Conservation (phyloP, 164 flowering plant species). For the Liquidambar formosana region DNA sequence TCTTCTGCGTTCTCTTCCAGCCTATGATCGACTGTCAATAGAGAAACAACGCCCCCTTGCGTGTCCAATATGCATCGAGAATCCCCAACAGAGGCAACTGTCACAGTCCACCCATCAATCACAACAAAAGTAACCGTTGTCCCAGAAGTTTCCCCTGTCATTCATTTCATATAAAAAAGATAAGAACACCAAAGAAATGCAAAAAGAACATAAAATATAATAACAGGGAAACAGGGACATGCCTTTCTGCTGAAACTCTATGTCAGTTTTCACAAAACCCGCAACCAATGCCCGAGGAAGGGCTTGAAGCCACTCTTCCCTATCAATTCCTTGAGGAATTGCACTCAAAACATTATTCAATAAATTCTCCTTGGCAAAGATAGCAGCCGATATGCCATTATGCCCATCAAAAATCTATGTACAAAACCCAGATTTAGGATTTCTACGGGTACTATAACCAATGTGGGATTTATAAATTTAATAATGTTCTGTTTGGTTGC, state of each 20-base stretch:
- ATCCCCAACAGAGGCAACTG: constrained; percentile 92
- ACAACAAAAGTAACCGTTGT: constrained; percentile 89
- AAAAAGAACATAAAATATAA: neutral
- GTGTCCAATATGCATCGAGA: constrained; percentile 87
- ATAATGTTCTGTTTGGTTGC: neutral
- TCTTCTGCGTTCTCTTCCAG: constrained; percentile 88
- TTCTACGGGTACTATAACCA: neutral
- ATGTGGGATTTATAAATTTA: neutral
- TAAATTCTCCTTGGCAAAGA: constrained; percentile 79
- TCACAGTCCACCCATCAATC: constrained; percentile 85
- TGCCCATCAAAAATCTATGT: constrained; percentile 96
- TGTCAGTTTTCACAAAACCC: constrained; percentile 96
- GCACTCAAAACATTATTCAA: constrained; percentile 87
- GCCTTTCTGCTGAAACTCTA: constrained; percentile 94
- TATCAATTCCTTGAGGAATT: constrained; percentile 66
- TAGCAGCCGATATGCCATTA: constrained; percentile 93
- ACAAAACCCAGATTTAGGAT: constrained; percentile 22
- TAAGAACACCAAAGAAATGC: constrained; percentile 13
- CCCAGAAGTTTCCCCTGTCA: constrained; percentile 83
- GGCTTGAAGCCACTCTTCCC: constrained; percentile 96
- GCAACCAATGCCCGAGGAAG: constrained; percentile 94
- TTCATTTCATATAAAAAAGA: neutral
- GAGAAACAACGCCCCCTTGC: constrained; percentile 75
- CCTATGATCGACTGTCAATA: constrained; percentile 88
- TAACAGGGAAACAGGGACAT: constrained; percentile 1